Conservation (phyloP, 192 early-diverging fungal species). For the Backusella luteola region DNA sequence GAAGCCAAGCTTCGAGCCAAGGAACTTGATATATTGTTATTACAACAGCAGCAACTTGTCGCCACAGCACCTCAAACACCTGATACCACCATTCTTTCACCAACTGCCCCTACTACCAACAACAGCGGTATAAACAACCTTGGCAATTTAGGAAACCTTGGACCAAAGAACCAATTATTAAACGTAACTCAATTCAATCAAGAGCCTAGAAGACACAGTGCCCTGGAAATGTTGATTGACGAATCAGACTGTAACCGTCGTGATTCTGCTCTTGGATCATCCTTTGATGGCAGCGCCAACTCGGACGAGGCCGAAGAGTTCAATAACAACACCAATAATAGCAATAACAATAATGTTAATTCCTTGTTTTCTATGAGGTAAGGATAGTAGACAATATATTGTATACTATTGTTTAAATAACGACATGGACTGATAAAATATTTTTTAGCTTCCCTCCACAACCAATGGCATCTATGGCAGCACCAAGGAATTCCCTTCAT, state of each 20-base stretch:
- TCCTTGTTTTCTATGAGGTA: conserved; percentile 5
- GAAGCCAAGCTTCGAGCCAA: conserved; percentile 53
- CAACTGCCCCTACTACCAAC: not conserved
- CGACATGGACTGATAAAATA: not conserved
- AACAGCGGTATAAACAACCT: not conserved
- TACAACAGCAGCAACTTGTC: conserved; percentile 25
- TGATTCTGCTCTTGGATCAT: conserved; percentile 16
- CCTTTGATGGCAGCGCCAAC: conserved; percentile 21
- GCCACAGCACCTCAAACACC: not conserved
- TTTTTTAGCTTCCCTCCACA: conserved; percentile 19
- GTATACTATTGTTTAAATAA: not conserved
- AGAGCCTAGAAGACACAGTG: conserved; percentile 8
- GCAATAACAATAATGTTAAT: not conserved
- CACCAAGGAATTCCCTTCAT: conserved; percentile 7
- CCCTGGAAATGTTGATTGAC: not conserved
- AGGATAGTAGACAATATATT: not conserved
- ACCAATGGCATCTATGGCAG: conserved; percentile 5
- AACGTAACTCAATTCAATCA: not conserved
- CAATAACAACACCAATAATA: not conserved
- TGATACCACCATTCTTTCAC: not conserved
- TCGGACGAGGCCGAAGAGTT: conserved; percentile 21
- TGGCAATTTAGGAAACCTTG: not conserved
- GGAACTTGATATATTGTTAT: conserved; percentile 44
- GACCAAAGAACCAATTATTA: not conserved
- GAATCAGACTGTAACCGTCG: conserved; percentile 9